phyloP scores from a whole-genome alignment of 306 rosid species.

The Trifolium fragiferum region DNA sequence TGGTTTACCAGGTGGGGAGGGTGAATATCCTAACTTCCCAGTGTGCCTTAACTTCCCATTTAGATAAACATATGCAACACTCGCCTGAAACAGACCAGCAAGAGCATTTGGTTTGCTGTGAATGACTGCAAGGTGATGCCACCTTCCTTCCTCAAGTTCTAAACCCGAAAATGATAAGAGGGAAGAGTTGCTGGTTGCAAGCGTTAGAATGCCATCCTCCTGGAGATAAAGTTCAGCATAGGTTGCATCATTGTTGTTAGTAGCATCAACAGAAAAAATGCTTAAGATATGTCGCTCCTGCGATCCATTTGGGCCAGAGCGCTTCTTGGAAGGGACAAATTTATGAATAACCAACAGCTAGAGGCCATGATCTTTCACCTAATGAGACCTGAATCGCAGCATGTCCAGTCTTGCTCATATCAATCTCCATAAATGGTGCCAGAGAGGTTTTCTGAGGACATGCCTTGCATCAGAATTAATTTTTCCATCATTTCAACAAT shows the following conservation, averaged over 20 bases:
- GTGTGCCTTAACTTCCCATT: conserved; percentile 96
- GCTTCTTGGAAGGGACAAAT: conserved; percentile 64
- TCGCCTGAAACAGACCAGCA: conserved; percentile 98
- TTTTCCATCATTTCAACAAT: conserved; percentile 94
- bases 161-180: conserved; percentile 86
- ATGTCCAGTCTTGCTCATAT: conserved; percentile 93
- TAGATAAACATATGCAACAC: conserved; percentile 94
- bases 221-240: conserved; percentile 94
- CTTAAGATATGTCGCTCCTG: conserved; percentile 65
- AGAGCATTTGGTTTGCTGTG: conserved; percentile 99
- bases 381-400: conserved; percentile 97
- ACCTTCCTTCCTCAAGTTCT: conserved; percentile 95
- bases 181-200: conserved; percentile 89
- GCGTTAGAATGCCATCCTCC: conserved; percentile 95
- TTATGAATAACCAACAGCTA: conserved; percentile 98
- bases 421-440: conserved; percentile 96
- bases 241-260: conserved; percentile 66
- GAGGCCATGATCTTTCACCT: conserved; percentile 99
- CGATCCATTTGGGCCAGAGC: conserved; percentile 55
- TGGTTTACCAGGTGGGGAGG: conserved; percentile 88
- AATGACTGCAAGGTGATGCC: conserved; percentile 99
- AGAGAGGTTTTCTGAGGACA: conserved; percentile 78
- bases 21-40: conserved; percentile 97
- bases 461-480: conserved; percentile 77
- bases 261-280: conserved; percentile 92